Conservation (phyloP, 495 filamentous ascomycete species). For the Aspergillus asperescens region DNA sequence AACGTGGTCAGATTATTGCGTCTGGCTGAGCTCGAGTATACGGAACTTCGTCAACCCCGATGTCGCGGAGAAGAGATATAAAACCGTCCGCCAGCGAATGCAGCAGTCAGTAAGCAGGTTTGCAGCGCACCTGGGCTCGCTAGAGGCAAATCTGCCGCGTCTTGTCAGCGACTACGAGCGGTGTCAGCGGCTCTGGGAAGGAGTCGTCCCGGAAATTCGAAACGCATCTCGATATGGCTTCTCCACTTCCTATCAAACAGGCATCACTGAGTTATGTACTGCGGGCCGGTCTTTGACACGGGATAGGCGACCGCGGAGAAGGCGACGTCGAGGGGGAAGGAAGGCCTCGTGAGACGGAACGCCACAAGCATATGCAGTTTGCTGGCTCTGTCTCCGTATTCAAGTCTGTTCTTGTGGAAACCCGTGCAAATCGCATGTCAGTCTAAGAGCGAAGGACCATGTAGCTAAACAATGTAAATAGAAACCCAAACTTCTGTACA, state of each 20-base stretch:
- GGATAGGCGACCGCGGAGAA: not conserved
- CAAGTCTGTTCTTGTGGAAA: not conserved
- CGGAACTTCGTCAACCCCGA: not conserved
- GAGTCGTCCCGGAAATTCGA: conserved; percentile 6
- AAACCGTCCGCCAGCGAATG: not conserved
- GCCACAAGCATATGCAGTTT: not conserved
- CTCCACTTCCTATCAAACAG: not conserved
- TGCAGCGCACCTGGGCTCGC: not conserved
- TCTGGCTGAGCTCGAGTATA: not conserved
- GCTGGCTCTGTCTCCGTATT: not conserved
- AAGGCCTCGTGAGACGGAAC: not conserved
- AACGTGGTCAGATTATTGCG: conserved; percentile 7
- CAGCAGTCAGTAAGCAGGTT: not conserved
- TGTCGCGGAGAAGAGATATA: conserved; percentile 2
- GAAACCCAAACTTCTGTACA: too few relatives aligned
- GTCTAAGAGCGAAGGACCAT: not conserved
- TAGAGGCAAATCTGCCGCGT: not conserved
- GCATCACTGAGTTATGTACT: not conserved
- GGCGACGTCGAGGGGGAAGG: not conserved
- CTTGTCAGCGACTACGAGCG: conserved; percentile 6
- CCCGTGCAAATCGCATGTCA: not conserved
- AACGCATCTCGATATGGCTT: not conserved
- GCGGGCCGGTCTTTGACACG: not conserved
- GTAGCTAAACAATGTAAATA: not conserved
- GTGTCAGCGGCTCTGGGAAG: conserved; percentile 5